Evolutionary conservation across 2,329 filamentous ascomycete genomes (phyloP).

Genomic region (Claviceps sp.): DNA sequence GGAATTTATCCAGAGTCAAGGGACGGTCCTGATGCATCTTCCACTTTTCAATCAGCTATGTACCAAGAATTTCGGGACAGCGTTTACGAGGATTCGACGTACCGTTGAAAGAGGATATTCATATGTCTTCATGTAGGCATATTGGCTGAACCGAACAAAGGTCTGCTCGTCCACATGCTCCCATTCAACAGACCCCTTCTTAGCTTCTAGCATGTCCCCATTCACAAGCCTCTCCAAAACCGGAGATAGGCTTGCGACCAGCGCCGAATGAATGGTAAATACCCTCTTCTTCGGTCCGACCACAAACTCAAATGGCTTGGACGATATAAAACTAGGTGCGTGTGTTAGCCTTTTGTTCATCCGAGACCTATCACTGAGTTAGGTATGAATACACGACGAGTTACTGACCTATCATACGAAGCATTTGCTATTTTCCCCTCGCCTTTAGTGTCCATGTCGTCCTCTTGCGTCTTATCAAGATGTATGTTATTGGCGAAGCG

Average conservation of each 20-base stretch:
- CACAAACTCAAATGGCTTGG: not conserved
- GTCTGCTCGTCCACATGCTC: not conserved
- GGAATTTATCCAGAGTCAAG: not conserved
- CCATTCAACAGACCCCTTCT: not conserved
- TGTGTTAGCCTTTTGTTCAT: not conserved
- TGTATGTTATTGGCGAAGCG: no score
- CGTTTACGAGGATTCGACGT: no score
- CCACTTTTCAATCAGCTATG: no score
- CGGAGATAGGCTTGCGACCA: not conserved
- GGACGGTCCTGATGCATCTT: no score
- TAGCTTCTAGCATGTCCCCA: not conserved
- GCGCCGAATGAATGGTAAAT: not conserved
- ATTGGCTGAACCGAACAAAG: not conserved
- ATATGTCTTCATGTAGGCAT: not conserved
- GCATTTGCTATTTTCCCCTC: not conserved
- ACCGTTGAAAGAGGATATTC: not conserved
- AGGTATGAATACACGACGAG: not conserved
- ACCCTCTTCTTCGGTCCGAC: not conserved
- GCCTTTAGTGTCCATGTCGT: no score
- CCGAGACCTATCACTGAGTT: no score
- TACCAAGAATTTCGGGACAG: not conserved
- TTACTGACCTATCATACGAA: not conserved
- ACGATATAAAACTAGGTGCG: not conserved
- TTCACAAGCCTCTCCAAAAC: not conserved
- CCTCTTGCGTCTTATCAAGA: no score